Conservation (phyloP, 2,329 filamentous ascomycete species). For the Fusarium chuoi region DNA sequence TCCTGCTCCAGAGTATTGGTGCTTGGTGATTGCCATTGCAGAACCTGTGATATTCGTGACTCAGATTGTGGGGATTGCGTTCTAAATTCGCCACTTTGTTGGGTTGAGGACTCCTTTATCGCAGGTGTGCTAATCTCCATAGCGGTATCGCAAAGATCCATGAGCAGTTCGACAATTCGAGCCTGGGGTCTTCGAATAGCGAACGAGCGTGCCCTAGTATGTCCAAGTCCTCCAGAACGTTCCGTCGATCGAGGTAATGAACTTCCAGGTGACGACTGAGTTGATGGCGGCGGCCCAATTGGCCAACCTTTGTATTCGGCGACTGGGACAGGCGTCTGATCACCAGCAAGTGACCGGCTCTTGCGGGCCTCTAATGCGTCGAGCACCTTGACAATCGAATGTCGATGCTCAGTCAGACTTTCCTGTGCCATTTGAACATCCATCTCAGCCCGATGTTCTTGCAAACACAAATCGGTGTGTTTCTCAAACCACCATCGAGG, state of each 20-base stretch:
- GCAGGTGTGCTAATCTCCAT: conserved; percentile 94
- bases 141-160: conserved; percentile 95
- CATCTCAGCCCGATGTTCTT: conserved; percentile 97
- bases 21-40: conserved; percentile 96
- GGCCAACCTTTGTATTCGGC: conserved; percentile 89
- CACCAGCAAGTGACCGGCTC: conserved; percentile 69
- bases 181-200: conserved; percentile 89
- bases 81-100: conserved; percentile 77
- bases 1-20: conserved; percentile 93
- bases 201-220: conserved; percentile 85
- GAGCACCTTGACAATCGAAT: conserved; percentile 92
- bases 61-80: conserved; percentile 97
- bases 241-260: conserved; percentile 78
- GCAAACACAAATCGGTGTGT: conserved; percentile 93
- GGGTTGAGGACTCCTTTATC: conserved; percentile 82
- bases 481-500: conserved; percentile 99
- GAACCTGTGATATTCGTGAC: conserved; percentile 89
- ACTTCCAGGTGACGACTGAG: conserved; percentile 76
- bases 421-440: conserved; percentile 97
- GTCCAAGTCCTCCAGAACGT: conserved; percentile 80
- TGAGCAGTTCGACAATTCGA: conserved; percentile 91
- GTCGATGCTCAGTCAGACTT: conserved; percentile 88
- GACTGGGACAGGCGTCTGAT: conserved; percentile 62
- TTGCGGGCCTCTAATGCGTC: conserved; percentile 88
- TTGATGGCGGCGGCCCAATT: conserved; percentile 81